Evolutionary conservation across 345 rosid species (phyloP).

Genomic region (Eucalyptus sp.): DNA sequence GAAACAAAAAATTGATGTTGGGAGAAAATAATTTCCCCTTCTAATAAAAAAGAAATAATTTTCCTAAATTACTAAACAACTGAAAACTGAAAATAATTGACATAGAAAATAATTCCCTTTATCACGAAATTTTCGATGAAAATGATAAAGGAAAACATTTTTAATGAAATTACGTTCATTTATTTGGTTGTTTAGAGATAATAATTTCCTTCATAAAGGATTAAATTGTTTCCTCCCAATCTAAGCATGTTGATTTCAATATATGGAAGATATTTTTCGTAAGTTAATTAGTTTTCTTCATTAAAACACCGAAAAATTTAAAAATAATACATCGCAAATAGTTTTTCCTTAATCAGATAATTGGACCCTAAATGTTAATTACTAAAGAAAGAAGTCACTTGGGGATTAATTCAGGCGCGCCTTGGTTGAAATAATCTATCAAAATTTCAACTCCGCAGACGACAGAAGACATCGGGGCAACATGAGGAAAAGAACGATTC

Average conservation of each 20-base stretch:
- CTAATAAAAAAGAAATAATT: background rate
- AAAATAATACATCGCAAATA: background rate
- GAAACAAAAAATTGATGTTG: background rate
- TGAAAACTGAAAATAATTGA: background rate
- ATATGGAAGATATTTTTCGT: too few species aligned
- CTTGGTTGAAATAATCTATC: background rate
- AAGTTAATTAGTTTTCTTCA: too few species aligned
- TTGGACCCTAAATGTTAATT: background rate
- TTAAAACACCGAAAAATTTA: accelerated
- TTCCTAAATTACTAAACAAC: background rate
- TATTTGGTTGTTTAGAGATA: too few species aligned
- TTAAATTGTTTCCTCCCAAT: background rate
- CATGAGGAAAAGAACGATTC: background rate
- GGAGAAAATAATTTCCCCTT: background rate
- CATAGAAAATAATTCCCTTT: too few species aligned
- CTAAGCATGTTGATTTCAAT: background rate
- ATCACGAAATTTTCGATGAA: too few species aligned
- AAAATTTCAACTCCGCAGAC: background rate
- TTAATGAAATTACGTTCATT: too few species aligned
- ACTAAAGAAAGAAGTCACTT: background rate
- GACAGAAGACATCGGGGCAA: background rate
- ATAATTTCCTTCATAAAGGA: background rate
- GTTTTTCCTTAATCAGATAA: background rate
- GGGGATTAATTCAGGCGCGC: background rate
- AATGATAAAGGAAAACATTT: too few species aligned